Conservation (phyloP, 2,329 filamentous ascomycete genomes). For the Colletotrichum sp. region DNA sequence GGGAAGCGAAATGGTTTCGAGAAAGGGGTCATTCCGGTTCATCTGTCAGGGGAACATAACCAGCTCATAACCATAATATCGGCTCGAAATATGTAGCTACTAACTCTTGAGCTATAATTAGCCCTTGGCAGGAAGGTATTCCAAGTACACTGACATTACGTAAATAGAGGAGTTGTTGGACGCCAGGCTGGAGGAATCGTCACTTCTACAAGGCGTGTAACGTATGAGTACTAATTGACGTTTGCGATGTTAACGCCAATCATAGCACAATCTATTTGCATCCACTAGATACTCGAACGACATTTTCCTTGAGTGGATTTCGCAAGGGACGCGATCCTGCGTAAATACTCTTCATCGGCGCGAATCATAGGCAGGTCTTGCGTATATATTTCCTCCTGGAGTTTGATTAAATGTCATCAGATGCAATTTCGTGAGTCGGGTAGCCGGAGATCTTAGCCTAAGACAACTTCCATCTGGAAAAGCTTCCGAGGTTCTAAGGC, state of each 20-base stretch:
- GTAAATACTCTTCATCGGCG: too few relatives aligned
- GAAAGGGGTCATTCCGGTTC: background rate
- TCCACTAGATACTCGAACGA: too few relatives aligned
- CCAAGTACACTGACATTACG: fast-evolving
- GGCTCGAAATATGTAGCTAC: background rate
- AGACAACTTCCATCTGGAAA: too few relatives aligned
- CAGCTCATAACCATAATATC: background rate
- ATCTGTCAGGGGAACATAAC: background rate
- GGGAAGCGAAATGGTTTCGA: background rate
- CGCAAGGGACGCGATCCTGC: too few relatives aligned
- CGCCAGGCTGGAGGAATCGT: too few relatives aligned
- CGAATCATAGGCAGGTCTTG: fast-evolving
- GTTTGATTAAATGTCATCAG: too few relatives aligned
- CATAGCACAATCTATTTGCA: too few relatives aligned
- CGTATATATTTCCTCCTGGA: background rate
- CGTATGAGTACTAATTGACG: too few relatives aligned
- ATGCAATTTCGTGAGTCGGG: too few relatives aligned
- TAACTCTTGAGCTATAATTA: fast-evolving
- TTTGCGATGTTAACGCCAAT: background rate
- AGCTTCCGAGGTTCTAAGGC: too few relatives aligned
- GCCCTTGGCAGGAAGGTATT: fast-evolving
- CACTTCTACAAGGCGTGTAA: fast-evolving
- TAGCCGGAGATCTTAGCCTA: too few relatives aligned
- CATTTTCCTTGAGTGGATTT: too few relatives aligned
- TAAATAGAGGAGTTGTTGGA: background rate